Evolutionary conservation across 2,329 filamentous ascomycete genomes (phyloP).

Genomic region (Biscogniauxia marginata): DNA sequence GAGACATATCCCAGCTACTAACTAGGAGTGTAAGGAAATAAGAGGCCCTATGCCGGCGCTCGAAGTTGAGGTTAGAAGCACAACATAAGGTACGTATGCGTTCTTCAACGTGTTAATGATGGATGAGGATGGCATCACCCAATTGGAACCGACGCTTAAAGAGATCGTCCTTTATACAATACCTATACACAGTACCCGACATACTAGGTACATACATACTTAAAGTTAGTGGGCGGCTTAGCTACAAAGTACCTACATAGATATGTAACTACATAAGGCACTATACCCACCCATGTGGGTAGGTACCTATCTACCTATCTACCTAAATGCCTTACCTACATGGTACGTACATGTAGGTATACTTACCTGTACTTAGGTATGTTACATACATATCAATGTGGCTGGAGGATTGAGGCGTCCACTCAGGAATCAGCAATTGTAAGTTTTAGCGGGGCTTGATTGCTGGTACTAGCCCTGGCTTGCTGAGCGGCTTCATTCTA

Average conservation of each 20-base stretch:
- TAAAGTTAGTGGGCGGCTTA: not conserved
- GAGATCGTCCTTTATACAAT: not conserved
- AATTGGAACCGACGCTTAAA: not conserved
- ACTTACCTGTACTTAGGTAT: not conserved
- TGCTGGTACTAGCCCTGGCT: not conserved
- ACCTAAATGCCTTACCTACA: not conserved
- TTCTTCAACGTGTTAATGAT: not conserved
- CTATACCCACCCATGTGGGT: not conserved
- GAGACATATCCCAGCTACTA: conserved; percentile 10
- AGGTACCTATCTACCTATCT: too few relatives aligned
- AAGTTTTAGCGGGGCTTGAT: not conserved
- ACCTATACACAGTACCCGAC: too few relatives aligned
- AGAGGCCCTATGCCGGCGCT: not conserved
- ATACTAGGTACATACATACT: too few relatives aligned
- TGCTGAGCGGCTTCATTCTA: not conserved
- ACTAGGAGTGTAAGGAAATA: not conserved
- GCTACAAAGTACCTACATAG: not conserved
- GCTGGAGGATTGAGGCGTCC: not conserved
- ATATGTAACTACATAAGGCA: not conserved
- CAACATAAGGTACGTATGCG: not conserved
- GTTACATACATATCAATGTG: not conserved
- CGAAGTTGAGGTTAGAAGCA: not conserved
- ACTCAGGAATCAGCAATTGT: not conserved
- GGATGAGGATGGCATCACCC: not conserved
- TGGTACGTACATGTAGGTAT: not conserved